Base-by-base conservation (phyloP, 2,329 filamentous ascomycete genomes). In the Paraphoma chrysanthemicola region DNA sequence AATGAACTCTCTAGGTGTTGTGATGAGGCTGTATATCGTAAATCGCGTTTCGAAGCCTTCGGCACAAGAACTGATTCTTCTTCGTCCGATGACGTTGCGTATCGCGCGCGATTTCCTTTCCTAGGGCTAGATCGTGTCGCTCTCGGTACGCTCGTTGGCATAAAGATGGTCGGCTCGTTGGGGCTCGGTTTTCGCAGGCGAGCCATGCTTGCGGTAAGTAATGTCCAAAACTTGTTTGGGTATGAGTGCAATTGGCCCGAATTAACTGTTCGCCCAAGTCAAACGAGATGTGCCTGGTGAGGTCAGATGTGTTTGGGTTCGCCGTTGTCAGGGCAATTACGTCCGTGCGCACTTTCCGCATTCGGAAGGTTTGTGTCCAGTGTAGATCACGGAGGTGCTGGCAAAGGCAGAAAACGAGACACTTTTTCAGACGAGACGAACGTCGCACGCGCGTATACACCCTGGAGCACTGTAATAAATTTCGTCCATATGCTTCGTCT, bases 181-280 rank as follows among this genome's bases (percentile, higher is more conserved):
- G 65, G 62, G 33, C 66, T 69, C 3, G 71, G 62, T 55, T 75
- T 75, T 46, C 72, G 73, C 23, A 76, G 65, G 48, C 73, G 73
- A 46, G 73, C 73, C 73, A 76, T 76, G 39, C 53, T 39, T 12
- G 31, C 44, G 14, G 14, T 36, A 14, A 36, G 33, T 14, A 7
- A 36, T 10, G 9, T 14, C 33, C 33, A 36, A 6, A 36, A 36
- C 6, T 10, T 10, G 33, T 36, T 10, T 14, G 9, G 7, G 23
- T 41, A 42, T 17, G 10, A 3, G 16, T 17, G 39, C 39, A 42
- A 17, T 42, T 42, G 16, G 39, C 4, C 31, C 39, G 16, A 42
- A 42, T 14, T 8, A n/a, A 42, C 12, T 42, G 16, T 42, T 17
- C 39, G 39, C 39, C 16, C 39, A 42, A 42, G 39, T n/a, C 8